These are phyloP conservation scores for Wilcoxina mikolae DNA, from an alignment of 495 filamentous ascomycete genomes.

Conservation along the genomic window DNA sequence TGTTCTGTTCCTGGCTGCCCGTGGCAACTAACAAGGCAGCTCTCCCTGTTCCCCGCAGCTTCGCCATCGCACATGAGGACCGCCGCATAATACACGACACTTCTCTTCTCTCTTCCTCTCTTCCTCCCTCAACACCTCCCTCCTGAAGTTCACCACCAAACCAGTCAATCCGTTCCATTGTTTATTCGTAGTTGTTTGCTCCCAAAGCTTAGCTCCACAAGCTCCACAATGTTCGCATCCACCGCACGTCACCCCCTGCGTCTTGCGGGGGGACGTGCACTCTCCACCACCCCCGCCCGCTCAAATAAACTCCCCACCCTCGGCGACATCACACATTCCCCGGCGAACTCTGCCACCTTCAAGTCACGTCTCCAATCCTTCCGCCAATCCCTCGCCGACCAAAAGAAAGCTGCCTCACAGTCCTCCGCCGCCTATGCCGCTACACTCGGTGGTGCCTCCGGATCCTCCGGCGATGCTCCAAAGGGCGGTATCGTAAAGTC, in stretches of 20 bases:
- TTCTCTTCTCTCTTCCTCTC: neutral
- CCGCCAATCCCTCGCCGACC: conserved; percentile 64
- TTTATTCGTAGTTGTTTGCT: neutral
- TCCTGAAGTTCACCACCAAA: neutral
- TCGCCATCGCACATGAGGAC: too few relatives aligned
- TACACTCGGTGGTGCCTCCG: neutral
- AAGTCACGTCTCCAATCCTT: conserved; percentile 70
- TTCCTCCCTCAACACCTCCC: neutral
- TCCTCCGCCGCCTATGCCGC: conserved; percentile 9
- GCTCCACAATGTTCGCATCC: conserved; percentile 28
- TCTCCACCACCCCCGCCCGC: conserved; percentile 42
- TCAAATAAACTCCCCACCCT: conserved; percentile 53
- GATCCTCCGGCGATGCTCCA: conserved; percentile 16
- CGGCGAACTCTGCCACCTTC: conserved; percentile 51
- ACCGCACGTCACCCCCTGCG: conserved; percentile 33
- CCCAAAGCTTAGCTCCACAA: neutral
- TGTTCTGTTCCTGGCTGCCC: too few relatives aligned
- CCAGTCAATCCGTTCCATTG: neutral
- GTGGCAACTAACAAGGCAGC: too few relatives aligned
- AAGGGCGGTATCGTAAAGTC: conserved; percentile 32
- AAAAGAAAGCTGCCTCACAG: conserved; percentile 32
- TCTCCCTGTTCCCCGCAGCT: too few relatives aligned
- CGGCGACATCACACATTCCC: conserved; percentile 61
- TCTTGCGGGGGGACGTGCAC: conserved; percentile 37
- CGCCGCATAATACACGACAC: too few relatives aligned